These are phyloP conservation scores for Mucor plumbeus DNA, from an alignment of 371 early-diverging fungal species.

Conservation along the genomic window DNA sequence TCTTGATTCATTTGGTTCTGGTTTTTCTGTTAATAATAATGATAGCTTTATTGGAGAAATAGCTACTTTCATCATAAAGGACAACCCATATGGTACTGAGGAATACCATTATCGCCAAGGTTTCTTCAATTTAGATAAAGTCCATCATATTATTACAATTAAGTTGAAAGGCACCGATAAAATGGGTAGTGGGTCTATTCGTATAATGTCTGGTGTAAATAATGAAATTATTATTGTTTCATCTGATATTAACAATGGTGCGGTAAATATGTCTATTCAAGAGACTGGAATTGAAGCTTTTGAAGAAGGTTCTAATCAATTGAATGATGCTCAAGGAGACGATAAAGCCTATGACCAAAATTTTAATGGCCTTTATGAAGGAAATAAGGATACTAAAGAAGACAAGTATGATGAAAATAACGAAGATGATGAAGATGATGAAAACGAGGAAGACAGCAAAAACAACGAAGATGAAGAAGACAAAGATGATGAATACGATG, in stretches of 20 bases:
- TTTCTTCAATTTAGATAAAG: slow-evolving; percentile 9
- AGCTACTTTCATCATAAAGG: slow-evolving; percentile 1
- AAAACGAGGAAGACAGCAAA: neutral
- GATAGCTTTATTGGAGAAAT: slow-evolving; percentile 7
- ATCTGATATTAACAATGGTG: neutral
- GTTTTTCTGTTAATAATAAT: slow-evolving; percentile 17
- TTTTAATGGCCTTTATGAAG: neutral
- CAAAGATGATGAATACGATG: neutral
- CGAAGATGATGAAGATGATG: neutral
- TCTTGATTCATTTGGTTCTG: neutral
- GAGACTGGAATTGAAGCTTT: neutral
- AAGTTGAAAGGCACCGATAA: slow-evolving; percentile 2
- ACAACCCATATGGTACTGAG: neutral
- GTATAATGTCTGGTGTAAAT: neutral
- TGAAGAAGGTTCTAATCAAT: neutral
- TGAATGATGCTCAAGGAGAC: neutral
- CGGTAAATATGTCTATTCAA: neutral
- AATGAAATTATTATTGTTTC: neutral
- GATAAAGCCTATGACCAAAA: neutral
- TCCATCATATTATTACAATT: slow-evolving; percentile 13
- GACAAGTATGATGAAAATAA: neutral
- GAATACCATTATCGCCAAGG: slow-evolving; percentile 12
- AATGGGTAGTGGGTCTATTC: slow-evolving; percentile 6
- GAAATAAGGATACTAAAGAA: neutral
- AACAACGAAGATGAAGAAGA: neutral